Conservation (phyloP, 2,329 filamentous ascomycete genomes). For the Elsinoe necatrix region DNA sequence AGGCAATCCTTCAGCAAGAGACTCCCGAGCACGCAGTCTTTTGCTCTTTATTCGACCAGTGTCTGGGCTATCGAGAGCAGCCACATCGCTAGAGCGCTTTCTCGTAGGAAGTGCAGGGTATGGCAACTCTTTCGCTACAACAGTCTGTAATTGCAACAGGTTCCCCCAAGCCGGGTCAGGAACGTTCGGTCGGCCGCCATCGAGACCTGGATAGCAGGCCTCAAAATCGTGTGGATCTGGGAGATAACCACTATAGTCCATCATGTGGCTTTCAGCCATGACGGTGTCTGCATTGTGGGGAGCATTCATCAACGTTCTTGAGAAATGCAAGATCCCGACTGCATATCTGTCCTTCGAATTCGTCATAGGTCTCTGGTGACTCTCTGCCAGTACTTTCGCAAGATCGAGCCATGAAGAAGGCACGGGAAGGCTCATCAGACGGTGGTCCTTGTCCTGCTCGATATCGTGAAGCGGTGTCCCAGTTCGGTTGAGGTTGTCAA, state of each 20-base stretch:
- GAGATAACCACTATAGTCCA: not conserved
- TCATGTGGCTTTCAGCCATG: not conserved
- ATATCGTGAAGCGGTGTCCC: constrained; percentile 8
- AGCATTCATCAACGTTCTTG: not conserved
- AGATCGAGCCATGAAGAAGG: not conserved
- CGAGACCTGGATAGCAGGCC: constrained; percentile 28
- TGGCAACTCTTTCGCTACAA: constrained; percentile 26
- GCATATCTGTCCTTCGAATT: not conserved
- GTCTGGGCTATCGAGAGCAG: constrained; percentile 51
- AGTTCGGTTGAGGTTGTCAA: not conserved
- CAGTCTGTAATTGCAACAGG: constrained; percentile 24
- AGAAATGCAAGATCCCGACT: not conserved
- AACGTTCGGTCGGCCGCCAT: constrained; percentile 25
- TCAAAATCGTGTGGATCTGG: constrained; percentile 20
- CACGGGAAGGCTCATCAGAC: not conserved
- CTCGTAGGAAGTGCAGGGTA: constrained; percentile 37
- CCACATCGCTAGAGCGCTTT: constrained; percentile 54
- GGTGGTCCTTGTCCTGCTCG: not conserved
- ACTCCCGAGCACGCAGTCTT: constrained; percentile 52
- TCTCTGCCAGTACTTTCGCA: not conserved
- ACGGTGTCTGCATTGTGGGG: not conserved
- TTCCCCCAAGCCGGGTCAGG: constrained; percentile 18
- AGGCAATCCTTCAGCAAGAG: constrained; percentile 31
- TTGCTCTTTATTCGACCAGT: constrained; percentile 52
- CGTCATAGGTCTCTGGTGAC: not conserved